These are phyloP conservation scores for Botrytis fragariae DNA, from an alignment of 2,329 filamentous ascomycete genomes.

Conservation along the genomic window DNA sequence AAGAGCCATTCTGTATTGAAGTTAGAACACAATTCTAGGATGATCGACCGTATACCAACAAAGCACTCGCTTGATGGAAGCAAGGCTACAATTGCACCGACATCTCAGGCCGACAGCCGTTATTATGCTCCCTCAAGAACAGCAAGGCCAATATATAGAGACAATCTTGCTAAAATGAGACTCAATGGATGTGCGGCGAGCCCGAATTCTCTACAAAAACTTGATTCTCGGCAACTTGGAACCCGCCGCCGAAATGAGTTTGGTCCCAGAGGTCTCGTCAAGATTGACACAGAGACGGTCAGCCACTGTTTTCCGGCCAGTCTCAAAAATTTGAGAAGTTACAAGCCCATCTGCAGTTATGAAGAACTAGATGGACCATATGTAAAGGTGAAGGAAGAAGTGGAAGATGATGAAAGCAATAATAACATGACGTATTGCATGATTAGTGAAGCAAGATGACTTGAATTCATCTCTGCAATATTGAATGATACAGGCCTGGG, in stretches of 20 bases:
- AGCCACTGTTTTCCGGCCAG: background rate
- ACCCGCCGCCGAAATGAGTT: background rate
- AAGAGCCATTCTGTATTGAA: background rate
- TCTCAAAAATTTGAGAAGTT: background rate
- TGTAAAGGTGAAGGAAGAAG: background rate
- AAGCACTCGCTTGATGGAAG: background rate
- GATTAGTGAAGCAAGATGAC: background rate
- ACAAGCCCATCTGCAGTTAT: background rate
- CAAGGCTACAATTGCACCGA: background rate
- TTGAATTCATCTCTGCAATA: background rate
- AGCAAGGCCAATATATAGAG: background rate
- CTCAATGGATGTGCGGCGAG: background rate
- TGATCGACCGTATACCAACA: background rate
- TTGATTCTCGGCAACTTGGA: background rate
- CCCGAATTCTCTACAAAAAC: background rate
- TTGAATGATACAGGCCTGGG: background rate
- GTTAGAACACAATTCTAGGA: too few relatives aligned
- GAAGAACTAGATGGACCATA: background rate
- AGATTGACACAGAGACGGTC: background rate
- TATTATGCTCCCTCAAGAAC: background rate
- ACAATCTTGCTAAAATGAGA: background rate
- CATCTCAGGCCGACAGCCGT: background rate
- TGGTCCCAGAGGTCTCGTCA: background rate
- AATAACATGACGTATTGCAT: background rate
- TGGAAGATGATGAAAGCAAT: background rate